A percentile compares a stretch with the other conserved stretches of the same genome.
Conservation (phyloP, 441 rosid species). For the Monsonia emarginata region DNA sequence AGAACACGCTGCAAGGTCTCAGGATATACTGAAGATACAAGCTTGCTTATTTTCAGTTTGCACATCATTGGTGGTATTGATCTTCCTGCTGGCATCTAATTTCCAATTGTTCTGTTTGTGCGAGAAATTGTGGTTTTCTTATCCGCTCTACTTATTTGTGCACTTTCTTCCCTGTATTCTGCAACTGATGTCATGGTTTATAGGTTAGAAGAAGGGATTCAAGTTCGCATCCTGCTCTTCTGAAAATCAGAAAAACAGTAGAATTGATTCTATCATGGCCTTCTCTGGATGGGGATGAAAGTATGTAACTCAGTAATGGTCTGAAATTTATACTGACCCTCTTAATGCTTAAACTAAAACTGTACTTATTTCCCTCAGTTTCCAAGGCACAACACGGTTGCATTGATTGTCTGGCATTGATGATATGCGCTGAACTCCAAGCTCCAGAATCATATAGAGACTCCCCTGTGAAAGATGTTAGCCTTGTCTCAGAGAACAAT, state of each 20-base stretch:
- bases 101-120: background rate
- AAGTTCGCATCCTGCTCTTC: constrained; percentile 34
- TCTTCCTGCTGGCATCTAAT: constrained; percentile 10
- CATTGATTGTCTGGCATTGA: constrained; percentile 78
- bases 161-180: constrained; percentile 12
- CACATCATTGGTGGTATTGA: constrained; percentile 67
- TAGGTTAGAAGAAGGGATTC: constrained; percentile 60
- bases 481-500: constrained; percentile 22
- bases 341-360: constrained; percentile 1
- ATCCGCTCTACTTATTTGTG: constrained; percentile 5
- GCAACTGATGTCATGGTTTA: constrained; percentile 21
- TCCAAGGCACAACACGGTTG: constrained; percentile 88
- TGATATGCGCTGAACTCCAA: constrained; percentile 70
- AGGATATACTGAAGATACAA: constrained; percentile 50
- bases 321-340: constrained; percentile 13
- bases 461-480: constrained; percentile 20
- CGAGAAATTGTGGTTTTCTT: constrained; percentile 2
- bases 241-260: constrained; percentile 41
- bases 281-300: constrained; percentile 54
- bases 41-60: constrained; percentile 77
- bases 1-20: constrained; percentile 35
- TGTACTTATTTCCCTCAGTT: constrained; percentile 37
- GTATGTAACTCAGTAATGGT: constrained; percentile 28
- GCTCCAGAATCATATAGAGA: constrained; percentile 32
- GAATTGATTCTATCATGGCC: constrained; percentile 66